phyloP scores from a whole-genome alignment of 495 filamentous ascomycete species.

The Daldinia vernicosa region DNA sequence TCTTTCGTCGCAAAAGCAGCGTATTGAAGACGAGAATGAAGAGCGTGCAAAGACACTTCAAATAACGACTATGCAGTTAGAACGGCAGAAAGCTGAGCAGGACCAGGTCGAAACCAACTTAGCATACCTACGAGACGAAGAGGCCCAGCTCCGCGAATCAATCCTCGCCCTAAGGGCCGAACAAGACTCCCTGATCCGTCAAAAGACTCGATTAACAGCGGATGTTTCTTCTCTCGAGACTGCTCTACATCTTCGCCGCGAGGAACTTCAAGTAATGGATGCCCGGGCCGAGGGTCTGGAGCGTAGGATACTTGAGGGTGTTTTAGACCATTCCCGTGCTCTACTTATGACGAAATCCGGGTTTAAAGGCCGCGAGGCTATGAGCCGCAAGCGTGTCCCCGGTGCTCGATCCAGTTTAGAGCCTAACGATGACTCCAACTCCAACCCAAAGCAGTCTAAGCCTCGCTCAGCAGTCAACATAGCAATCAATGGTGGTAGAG shows the following conservation, averaged over 20 bases:
- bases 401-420: constrained; percentile 54
- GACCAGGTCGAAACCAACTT: constrained; percentile 80
- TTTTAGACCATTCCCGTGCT: constrained; percentile 92
- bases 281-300: constrained; percentile 85
- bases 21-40: constrained; percentile 81
- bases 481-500: constrained; percentile 54
- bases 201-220: constrained; percentile 79
- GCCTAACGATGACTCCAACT: constrained; percentile 30
- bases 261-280: constrained; percentile 91
- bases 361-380: constrained; percentile 56
- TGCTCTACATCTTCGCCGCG: constrained; percentile 83
- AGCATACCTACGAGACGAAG: constrained; percentile 64
- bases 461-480: constrained; percentile 55
- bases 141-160: constrained; percentile 51
- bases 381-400: constrained; percentile 79
- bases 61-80: constrained; percentile 81
- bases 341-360: constrained; percentile 74
- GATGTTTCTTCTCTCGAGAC: constrained; percentile 90
- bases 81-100: constrained; percentile 78
- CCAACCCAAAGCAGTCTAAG: constrained; percentile 50
- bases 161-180: constrained; percentile 64
- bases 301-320: constrained; percentile 89
- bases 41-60: constrained; percentile 82
- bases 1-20: constrained; percentile 78
- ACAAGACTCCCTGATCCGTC: constrained; percentile 73